Conservation (phyloP, 2,329 filamentous ascomycete species). For the Purpureocillium takamizusanense region DNA sequence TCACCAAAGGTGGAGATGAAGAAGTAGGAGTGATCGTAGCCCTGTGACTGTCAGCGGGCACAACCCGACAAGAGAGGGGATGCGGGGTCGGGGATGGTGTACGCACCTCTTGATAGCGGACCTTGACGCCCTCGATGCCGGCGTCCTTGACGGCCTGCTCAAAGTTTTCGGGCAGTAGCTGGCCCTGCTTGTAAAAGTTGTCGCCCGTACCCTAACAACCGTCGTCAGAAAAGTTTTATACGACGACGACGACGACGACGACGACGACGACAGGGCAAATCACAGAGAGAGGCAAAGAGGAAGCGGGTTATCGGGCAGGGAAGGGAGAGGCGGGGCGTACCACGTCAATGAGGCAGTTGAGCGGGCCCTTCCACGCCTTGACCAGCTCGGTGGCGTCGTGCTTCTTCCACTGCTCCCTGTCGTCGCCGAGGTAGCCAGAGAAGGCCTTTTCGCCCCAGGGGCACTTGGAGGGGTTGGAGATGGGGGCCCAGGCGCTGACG, state of each 20-base stretch:
- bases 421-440: slow-evolving; percentile 73
- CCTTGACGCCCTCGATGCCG: slow-evolving; percentile 61
- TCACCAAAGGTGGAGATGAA: slow-evolving; percentile 87
- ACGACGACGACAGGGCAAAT: too few relatives aligned
- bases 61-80: not conserved
- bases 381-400: slow-evolving; percentile 91
- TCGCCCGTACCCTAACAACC: slow-evolving; percentile 83
- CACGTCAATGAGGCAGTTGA: slow-evolving; percentile 82
- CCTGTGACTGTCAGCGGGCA: slow-evolving; percentile 31
- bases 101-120: slow-evolving; percentile 71
- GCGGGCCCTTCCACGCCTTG: slow-evolving; percentile 58
- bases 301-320: too few relatives aligned
- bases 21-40: slow-evolving; percentile 96
- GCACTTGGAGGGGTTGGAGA: slow-evolving; percentile 74
- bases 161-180: slow-evolving; percentile 91
- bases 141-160: slow-evolving; percentile 67
- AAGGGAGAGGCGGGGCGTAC: slow-evolving; percentile 37
- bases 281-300: not conserved
- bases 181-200: slow-evolving; percentile 91
- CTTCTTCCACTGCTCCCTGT: slow-evolving; percentile 70
- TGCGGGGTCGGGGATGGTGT: not conserved
- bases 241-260: too few relatives aligned
- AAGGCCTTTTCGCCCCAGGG: slow-evolving; percentile 98
- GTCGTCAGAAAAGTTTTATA: too few relatives aligned
- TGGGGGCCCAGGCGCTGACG: slow-evolving; percentile 84